Base-by-base conservation (phyloP, 1,284 basidiomycete species). In the Tilletia setariae region DNA sequence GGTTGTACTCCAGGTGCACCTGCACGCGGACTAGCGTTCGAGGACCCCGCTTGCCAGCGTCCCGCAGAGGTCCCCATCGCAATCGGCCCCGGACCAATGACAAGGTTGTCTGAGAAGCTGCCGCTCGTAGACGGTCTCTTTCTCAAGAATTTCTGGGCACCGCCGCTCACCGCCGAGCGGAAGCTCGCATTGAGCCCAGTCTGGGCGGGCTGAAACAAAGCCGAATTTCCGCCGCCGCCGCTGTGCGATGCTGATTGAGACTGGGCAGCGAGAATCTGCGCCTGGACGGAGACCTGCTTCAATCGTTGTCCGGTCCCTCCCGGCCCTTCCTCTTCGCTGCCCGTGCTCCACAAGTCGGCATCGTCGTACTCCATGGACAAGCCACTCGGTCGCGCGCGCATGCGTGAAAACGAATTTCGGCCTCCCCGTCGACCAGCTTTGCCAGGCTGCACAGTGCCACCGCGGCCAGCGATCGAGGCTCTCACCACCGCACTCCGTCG, bases 341-440 rank as follows among this genome's bases (percentile, higher is more conserved):
- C 68, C 69, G 72, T 74, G 64, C 72, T 74, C 77, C 77, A 79
- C 43, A 59, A 19, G 51, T 77, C 77, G 16, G 76, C 77, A 67
- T 79, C 73, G 40, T 79, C 77, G 67, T 71, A 75, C 13, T 72
- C 73, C n/a, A 51, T 68, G 0, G 64, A 59, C 70, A 75, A 69
- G 0, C 76, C 76, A 1, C 67, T 66, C 15, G 73, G 77, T 21
- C 77, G 56, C 21, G 76, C 32, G 42, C 77, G 56, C 19, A 67
- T 68, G 19, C 76, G 63, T 1, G 72, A 61, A 40, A 70, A 68
- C 0, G 73, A 73, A 42, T 79, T 79, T 3, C 77, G 67, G 3
- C 71, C 70, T 15, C 68, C 66, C 6, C 59, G 40, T 11, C 72
- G 63, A n/a, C 72, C 74, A 0, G 47, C 68, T 40, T 62, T 65